Evolutionary conservation across 176 grass and related monocot genomes (phyloP).

Genomic region (Phragmites australis): DNA sequence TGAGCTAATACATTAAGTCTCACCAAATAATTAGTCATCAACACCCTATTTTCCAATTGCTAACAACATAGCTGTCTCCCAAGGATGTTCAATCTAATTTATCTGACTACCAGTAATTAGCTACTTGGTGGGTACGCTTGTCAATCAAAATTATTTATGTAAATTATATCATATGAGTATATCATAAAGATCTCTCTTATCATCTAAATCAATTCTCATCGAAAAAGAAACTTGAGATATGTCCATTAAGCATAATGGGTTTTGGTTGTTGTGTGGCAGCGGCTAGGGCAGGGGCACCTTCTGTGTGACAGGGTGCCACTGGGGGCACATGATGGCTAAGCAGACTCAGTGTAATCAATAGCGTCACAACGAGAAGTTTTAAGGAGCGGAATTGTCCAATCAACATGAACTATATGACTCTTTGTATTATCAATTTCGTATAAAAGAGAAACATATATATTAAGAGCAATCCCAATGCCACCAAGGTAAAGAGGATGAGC

Average conservation of each 20-base stretch:
- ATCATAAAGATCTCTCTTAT: background rate
- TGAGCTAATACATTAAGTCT: conserved; percentile 19
- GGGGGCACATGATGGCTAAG: too few species aligned
- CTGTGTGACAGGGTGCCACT: too few species aligned
- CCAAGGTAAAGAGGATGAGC: too few species aligned
- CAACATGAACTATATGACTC: too few species aligned
- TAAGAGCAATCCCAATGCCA: too few species aligned
- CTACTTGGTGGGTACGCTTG: background rate
- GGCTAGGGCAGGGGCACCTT: too few species aligned
- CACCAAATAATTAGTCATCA: conserved; percentile 23
- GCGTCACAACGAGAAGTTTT: too few species aligned
- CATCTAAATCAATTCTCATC: too few species aligned
- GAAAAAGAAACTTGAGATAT: background rate
- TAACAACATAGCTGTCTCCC: background rate
- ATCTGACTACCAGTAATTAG: background rate
- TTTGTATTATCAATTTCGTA: too few species aligned
- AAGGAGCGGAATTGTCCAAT: too few species aligned
- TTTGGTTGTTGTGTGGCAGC: background rate
- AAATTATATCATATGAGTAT: background rate
- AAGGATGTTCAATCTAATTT: conserved; percentile 7
- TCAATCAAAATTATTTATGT: background rate
- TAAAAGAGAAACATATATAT: too few species aligned
- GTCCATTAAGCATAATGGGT: background rate
- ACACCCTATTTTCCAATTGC: background rate
- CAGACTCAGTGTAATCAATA: too few species aligned